A percentile compares a stretch with the other conserved stretches of the same genome.
Conservation (phyloP, 2,329 filamentous ascomycete genomes). For the Pseudocercospora fijiensis region DNA sequence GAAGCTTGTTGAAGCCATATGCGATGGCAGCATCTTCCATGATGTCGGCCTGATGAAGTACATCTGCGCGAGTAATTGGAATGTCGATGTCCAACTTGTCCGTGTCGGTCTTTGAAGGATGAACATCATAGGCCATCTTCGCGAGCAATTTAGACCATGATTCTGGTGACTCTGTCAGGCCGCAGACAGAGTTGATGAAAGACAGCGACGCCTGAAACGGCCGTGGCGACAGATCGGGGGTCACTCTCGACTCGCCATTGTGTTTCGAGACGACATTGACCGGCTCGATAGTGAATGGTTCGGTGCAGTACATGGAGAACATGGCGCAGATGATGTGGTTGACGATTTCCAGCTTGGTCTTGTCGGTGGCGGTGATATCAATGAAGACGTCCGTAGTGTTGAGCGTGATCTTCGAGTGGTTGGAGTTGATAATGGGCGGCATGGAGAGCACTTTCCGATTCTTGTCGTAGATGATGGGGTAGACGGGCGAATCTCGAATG, state of each 20-base stretch:
- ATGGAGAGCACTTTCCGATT: constrained; percentile 85
- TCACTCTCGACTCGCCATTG: constrained; percentile 78
- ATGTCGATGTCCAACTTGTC: constrained; percentile 74
- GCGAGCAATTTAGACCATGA: constrained; percentile 76
- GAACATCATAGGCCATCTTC: constrained; percentile 85
- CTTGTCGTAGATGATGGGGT: constrained; percentile 92
- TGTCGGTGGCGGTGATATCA: constrained; percentile 92
- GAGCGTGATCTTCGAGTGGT: constrained; percentile 93
- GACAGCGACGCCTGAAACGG: constrained; percentile 79
- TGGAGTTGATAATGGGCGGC: constrained; percentile 95
- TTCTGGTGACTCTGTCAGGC: constrained; percentile 70
- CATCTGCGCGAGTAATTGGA: constrained; percentile 86
- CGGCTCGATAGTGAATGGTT: constrained; percentile 90
- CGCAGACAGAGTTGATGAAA: constrained; percentile 92
- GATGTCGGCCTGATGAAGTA: constrained; percentile 94
- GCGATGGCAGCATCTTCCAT: constrained; percentile 98
- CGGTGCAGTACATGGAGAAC: constrained; percentile 89
- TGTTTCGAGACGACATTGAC: constrained; percentile 90
- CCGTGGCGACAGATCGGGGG: constrained; percentile 76
- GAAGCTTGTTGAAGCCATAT: constrained; percentile 96
- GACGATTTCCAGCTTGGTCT: constrained; percentile 94
- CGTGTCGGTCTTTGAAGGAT: constrained; percentile 66
- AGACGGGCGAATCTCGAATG: constrained; percentile 87
- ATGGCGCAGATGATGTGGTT: constrained; percentile 94
- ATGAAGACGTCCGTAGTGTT: constrained; percentile 94